A percentile compares a stretch with the other conserved stretches of the same genome.
Evolutionary conservation across 2,329 filamentous ascomycete genomes (phyloP).

Genomic region (Hypoxylon sp.): DNA sequence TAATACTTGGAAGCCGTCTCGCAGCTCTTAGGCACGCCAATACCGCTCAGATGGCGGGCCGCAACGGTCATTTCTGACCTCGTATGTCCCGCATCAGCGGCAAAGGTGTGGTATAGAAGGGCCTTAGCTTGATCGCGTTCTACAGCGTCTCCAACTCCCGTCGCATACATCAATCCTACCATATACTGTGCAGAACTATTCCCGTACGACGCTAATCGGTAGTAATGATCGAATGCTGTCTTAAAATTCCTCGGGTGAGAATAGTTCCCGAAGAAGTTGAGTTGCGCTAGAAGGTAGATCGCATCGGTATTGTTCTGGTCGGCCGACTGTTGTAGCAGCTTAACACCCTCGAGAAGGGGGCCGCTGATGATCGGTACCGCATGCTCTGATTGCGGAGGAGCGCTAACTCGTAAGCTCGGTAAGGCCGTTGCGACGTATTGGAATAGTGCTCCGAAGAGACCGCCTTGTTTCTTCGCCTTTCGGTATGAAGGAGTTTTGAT

Average conservation of each 20-base stretch:
- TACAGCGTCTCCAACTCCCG: slow-evolving; percentile 86
- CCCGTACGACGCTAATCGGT: slow-evolving; percentile 81
- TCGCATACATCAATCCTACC: slow-evolving; percentile 96
- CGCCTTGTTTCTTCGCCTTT: slow-evolving; percentile 61
- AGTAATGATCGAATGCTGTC: slow-evolving; percentile 85
- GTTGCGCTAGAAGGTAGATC: slow-evolving; percentile 88
- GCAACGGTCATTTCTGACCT: slow-evolving; percentile 94
- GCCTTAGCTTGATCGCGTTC: slow-evolving; percentile 91
- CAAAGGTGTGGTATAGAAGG: slow-evolving; percentile 94
- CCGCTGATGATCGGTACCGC: slow-evolving; percentile 58
- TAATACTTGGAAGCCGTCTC: slow-evolving; percentile 90
- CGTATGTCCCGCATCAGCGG: slow-evolving; percentile 85
- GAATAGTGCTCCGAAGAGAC: slow-evolving; percentile 61
- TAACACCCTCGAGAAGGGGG: slow-evolving; percentile 66
- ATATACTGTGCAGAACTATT: slow-evolving; percentile 96
- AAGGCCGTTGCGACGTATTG: slow-evolving; percentile 65
- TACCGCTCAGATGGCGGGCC: slow-evolving; percentile 86
- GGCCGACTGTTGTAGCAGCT: slow-evolving; percentile 67
- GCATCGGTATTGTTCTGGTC: slow-evolving; percentile 81
- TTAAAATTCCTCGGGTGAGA: slow-evolving; percentile 86
- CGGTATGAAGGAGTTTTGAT: slow-evolving; percentile 63
- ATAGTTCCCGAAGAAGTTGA: slow-evolving; percentile 98
- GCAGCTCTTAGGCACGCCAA: slow-evolving; percentile 88
- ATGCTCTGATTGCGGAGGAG: slow-evolving; percentile 61
- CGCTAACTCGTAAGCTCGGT: slow-evolving; percentile 65